Percentiles rank a stretch among this genome's conserved stretches.
Evolutionary conservation across 2,329 filamentous ascomycete genomes (phyloP).

Genomic region (Trichoderma sp.): DNA sequence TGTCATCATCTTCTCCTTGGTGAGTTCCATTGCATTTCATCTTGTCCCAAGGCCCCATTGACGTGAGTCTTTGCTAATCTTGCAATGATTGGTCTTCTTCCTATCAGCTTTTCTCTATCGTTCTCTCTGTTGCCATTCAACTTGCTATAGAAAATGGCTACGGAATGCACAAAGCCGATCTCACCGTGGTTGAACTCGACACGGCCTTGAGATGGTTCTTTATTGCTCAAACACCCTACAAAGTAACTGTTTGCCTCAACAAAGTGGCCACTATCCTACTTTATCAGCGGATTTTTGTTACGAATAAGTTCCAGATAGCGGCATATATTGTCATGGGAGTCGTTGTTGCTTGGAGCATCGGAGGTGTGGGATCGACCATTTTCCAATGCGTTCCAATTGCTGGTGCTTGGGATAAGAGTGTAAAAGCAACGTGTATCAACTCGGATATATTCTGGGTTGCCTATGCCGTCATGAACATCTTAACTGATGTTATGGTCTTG

Average conservation of each 20-base stretch:
- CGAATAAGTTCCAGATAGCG: constrained; percentile 40
- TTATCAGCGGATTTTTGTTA: constrained; percentile 49
- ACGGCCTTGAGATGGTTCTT: constrained; percentile 40
- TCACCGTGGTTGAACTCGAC: constrained; percentile 29
- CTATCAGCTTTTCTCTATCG: background rate
- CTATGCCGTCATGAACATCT: constrained; percentile 41
- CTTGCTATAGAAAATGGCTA: constrained; percentile 38
- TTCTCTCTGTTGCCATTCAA: constrained; percentile 14
- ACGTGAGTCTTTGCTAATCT: background rate
- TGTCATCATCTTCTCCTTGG: constrained; percentile 37
- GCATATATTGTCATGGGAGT: constrained; percentile 37
- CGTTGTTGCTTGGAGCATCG: constrained; percentile 41
- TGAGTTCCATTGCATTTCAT: constrained; percentile 20
- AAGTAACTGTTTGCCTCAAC: constrained; percentile 47
- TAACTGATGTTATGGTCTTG: constrained; percentile 38
- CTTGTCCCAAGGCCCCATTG: no score
- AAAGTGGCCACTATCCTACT: constrained; percentile 49
- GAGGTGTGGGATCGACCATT: constrained; percentile 41
- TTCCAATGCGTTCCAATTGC: constrained; percentile 46
- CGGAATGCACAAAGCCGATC: constrained; percentile 37
- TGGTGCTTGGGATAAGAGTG: constrained; percentile 40
- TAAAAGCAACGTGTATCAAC: constrained; percentile 41
- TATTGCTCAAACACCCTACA: constrained; percentile 48
- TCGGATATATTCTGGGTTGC: constrained; percentile 42
- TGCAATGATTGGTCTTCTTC: background rate